Conservation (phyloP, 306 rosid genomes). For the Vicia faba region DNA sequence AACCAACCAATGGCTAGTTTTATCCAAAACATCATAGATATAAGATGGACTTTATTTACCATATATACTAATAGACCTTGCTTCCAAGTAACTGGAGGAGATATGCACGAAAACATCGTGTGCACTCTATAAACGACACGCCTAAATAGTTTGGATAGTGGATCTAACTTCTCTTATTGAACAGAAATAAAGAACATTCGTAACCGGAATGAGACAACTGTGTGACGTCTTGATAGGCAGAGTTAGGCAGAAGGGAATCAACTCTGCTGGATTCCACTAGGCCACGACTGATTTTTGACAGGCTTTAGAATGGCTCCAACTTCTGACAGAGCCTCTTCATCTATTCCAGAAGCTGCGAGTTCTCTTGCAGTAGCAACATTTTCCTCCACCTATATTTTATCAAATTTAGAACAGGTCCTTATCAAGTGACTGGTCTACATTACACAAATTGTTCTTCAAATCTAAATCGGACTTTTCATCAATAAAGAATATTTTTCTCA, state of each 20-base stretch:
- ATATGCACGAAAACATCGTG: not conserved
- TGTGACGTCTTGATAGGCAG: slow-evolving; percentile 19
- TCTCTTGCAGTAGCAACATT: slow-evolving; percentile 86
- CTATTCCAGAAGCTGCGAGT: slow-evolving; percentile 64
- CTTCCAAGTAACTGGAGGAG: slow-evolving; percentile 20
- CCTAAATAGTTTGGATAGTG: slow-evolving; percentile 10
- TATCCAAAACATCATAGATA: too few species aligned
- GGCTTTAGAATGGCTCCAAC: slow-evolving; percentile 76
- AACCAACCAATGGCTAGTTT: not conserved
- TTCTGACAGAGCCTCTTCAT: slow-evolving; percentile 63
- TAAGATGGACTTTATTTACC: too few species aligned
- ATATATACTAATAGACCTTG: too few species aligned
- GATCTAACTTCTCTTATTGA: slow-evolving; percentile 18
- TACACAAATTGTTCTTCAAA: slow-evolving; percentile 9
- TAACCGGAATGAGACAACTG: slow-evolving; percentile 20
- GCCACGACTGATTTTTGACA: slow-evolving; percentile 87
- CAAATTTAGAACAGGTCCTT: slow-evolving; percentile 24
- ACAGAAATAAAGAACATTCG: slow-evolving; percentile 21
- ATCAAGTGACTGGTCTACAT: slow-evolving; percentile 16
- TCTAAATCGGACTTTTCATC: too few species aligned
- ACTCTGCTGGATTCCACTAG: slow-evolving; percentile 79
- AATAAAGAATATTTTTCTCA: not conserved
- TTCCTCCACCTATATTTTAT: slow-evolving; percentile 68
- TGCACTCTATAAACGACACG: not conserved
- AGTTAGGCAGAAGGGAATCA: slow-evolving; percentile 38